phyloP scores from a whole-genome alignment of 2,329 filamentous ascomycete genomes.

The Fulvia fulva region DNA sequence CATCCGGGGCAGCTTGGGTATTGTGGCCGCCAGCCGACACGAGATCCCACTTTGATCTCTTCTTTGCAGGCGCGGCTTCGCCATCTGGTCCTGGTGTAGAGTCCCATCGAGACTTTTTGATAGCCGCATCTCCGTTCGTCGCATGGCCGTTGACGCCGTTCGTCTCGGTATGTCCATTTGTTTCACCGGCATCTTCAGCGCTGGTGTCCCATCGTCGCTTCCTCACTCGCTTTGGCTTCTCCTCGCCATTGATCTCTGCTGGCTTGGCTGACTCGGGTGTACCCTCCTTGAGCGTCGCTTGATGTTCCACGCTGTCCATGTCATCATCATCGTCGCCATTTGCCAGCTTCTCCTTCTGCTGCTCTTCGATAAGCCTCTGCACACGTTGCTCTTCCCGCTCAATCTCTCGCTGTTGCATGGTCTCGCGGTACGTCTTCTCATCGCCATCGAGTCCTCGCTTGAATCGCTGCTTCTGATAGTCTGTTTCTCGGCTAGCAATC shows the following conservation, averaged over 20 bases:
- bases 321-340: constrained; percentile 68
- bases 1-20: constrained; percentile 62
- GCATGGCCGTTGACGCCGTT: constrained; percentile 1
- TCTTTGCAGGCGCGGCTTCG: constrained; percentile 59
- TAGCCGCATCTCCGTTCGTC: constrained; percentile 19
- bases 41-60: constrained; percentile 88
- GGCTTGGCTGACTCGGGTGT: constrained; percentile 44
- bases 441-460: constrained; percentile 74
- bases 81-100: constrained; percentile 56
- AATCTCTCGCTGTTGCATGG: constrained; percentile 86
- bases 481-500: constrained; percentile 88
- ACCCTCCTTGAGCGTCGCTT: constrained; percentile 66
- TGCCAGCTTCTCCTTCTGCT: constrained; percentile 60
- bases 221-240: constrained; percentile 65
- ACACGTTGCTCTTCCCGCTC: constrained; percentile 93
- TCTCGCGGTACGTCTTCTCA: constrained; percentile 77
- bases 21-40: constrained; percentile 68
- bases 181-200: constrained; percentile 32
- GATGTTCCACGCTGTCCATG: constrained; percentile 58
- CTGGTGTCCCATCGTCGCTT: constrained; percentile 92
- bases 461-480: constrained; percentile 95
- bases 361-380: constrained; percentile 72
- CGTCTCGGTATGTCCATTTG: constrained; percentile 19
- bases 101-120: constrained; percentile 83
- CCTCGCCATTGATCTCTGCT: constrained; percentile 51